Percentiles rank a stretch among this genome's conserved stretches.
Conservation (phyloP, 441 rosid species). For the Pelargonium fulgidum region DNA sequence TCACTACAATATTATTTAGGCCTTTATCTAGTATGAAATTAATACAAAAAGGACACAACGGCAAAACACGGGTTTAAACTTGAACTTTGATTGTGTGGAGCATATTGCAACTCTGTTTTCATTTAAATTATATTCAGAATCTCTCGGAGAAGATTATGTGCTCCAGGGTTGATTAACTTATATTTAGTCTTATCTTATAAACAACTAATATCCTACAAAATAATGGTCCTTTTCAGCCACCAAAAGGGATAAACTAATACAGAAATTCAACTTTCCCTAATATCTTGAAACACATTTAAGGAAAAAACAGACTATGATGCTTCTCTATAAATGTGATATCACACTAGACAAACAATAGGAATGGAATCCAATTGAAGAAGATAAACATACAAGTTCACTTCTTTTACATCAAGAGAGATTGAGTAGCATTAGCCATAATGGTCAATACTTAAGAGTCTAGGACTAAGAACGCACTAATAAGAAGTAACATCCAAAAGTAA, state of each 20-base stretch:
- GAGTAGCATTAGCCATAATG: neutral
- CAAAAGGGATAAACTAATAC: neutral
- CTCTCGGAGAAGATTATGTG: neutral
- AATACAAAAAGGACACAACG: neutral
- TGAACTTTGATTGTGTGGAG: neutral
- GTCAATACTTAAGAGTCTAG: neutral
- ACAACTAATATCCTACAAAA: neutral
- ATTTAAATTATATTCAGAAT: neutral
- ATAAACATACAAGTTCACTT: constrained; percentile 1
- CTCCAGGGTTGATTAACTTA: constrained; percentile 2
- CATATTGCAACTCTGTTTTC: neutral
- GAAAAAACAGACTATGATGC: neutral
- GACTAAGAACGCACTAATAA: neutral
- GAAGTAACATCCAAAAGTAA: neutral
- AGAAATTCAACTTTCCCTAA: neutral
- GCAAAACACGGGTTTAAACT: neutral
- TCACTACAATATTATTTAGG: neutral
- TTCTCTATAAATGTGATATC: neutral
- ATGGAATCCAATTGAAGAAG: neutral
- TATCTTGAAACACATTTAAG: constrained; percentile 1
- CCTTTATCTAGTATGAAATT: neutral
- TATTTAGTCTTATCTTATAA: neutral
- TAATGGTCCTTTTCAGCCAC: neutral
- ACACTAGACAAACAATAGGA: neutral
- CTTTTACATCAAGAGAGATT: neutral